Evolutionary conservation across 106 monocot species (phyloP), one percentile per base, ranked within the genome.

Genomic region (Dendrobium catenatum): DNA sequence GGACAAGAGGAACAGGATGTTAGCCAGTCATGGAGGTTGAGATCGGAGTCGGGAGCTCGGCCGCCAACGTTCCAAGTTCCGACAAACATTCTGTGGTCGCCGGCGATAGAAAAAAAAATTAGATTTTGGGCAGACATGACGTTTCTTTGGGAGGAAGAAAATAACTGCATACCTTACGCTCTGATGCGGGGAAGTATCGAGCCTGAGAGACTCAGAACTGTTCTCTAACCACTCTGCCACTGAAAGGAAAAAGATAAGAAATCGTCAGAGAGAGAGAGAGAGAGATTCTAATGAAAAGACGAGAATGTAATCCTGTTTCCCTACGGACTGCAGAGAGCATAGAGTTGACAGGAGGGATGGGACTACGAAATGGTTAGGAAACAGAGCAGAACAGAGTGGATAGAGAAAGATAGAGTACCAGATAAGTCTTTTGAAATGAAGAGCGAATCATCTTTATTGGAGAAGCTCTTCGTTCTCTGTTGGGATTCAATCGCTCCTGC

Each of bases 11-110:
- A 75, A 8, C 77, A 64, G 70, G 46, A 40, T 15, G 75, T 11
- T 20, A 92, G 85, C 91, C 88, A 91, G 1, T 88, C 91, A 15
- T 86, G 77, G 47, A 94, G 78, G 82, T 85, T 80, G 75, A 91
- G 81, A 13, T 46, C 82, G 3, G 82, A 79, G 64, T 82, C 80
- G n/a, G 94, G 94, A 29, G 89, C 74, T 81, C 81, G 82, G 64
- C 94, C 94, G 9, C 91, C 94, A 5, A 91, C 94, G 76, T 94
- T 94, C 94, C 94, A 94, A 29, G 94, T 94, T 4, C 91, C 89
- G 75, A 88, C 94, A 77, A 94, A 94, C 83, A 86, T 82, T 85
- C 94, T 94, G n/a, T 16, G 19, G 4, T 24, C 4, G 19, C 24
- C 61, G n/a, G 6, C 37, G 26, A 33, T 43, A 15, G 4, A 33